Evolutionary conservation across 129 eudicot species (phyloP).

Genomic region (Helianthus annuus): HanXRQr2.0-SUNRISE NC_035441.2:14619635-14620134

Average conservation of each 20-base stretch:
- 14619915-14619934: neutral
- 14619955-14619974: neutral
- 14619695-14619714: neutral
- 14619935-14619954: neutral
- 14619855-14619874: neutral
- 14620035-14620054: conserved; percentile 18
- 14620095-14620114: too few species aligned
- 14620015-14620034: neutral
- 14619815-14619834: neutral
- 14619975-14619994: conserved; percentile 5
- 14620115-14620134: too few species aligned
- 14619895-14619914: neutral
- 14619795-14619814: neutral
- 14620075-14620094: too few species aligned
- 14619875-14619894: neutral
- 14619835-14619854: conserved; percentile 19
- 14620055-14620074: neutral
- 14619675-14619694: neutral
- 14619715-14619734: too few species aligned
- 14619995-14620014: conserved; percentile 1
- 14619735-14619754: neutral
- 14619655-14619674: neutral
- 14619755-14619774: conserved; percentile 10
- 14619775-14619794: conserved; percentile 1
- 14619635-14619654: neutral